Evolutionary conservation across 768 basidiomycete species (phyloP), one percentile per base, ranked within the genome.

Genomic region (Gyrodon lividus): DNA sequence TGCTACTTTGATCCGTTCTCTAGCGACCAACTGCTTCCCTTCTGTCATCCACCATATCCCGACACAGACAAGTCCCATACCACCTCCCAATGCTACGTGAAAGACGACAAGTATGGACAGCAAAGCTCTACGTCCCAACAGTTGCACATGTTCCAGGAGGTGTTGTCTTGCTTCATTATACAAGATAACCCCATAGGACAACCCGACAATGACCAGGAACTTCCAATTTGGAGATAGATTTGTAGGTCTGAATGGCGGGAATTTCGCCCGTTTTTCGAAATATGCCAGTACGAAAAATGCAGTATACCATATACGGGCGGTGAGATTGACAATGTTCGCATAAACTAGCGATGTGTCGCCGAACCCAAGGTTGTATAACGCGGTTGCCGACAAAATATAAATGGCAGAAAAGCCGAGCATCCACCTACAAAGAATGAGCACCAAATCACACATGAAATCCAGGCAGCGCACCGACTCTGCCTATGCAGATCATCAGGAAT

Each of bases 271-370:
- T 43, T 57, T 55, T 19, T 47, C 54, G 69, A 83, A 88, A 64
- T 76, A 90, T 2, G 52, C 52, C 5, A 63, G 61, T 13, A 72
- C 68, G 62, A 86, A 90, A 31, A 59, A 58, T 52, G 76, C 68
- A 37, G 80, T 79, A 63, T 88, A 91, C 23, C 71, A 59, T 35
- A 88, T 87, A 14, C 90, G 77, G 5, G 77, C 76, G 0, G 74
- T 68, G 55, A 89, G 74, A 63, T 86, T 88, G 58, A 77, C 63
- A 53, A 86, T 82, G 60, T 94, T 93, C 52, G 86, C 86, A 60
- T 84, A 89, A 2, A 92, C 86, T 30, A 90, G 74, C 6, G 84
- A 83, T 0, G 77, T 74, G 58, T 92, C 91, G 28, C 85, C 86
- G 22, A 82, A 60, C 22, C 73, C 67, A 23, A 77, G 43, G 39